Evolutionary conservation across 1,284 basidiomycete genomes (phyloP).

Genomic region (Ustilago nuda): DNA sequence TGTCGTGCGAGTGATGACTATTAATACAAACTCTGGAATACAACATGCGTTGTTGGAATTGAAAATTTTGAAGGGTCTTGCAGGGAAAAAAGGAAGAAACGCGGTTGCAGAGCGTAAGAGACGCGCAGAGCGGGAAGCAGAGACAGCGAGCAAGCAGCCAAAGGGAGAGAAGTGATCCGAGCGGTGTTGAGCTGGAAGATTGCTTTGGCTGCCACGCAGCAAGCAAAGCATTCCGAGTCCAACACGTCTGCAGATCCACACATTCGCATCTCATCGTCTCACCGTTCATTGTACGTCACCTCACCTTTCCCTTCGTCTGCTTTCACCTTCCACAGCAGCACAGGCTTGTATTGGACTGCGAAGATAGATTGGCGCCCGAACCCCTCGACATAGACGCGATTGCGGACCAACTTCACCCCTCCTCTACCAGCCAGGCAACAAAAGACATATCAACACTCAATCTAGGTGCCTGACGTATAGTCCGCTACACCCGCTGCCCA

Average conservation of each 20-base stretch:
- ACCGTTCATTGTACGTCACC: neutral
- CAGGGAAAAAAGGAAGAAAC: neutral
- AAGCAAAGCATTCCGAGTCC: slow-evolving; percentile 11
- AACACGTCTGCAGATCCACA: slow-evolving; percentile 13
- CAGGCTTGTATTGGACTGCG: neutral
- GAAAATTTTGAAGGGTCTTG: neutral
- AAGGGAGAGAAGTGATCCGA: slow-evolving; percentile 36
- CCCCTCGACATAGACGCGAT: neutral
- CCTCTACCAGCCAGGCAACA: neutral
- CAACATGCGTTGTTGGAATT: neutral
- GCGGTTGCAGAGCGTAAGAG: slow-evolving; percentile 5
- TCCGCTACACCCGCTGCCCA: neutral
- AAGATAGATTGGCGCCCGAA: neutral
- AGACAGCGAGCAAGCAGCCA: slow-evolving; percentile 13
- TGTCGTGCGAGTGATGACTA: slow-evolving; percentile 21
- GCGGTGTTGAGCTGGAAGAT: slow-evolving; percentile 37
- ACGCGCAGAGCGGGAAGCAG: slow-evolving; percentile 11
- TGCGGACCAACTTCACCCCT: neutral
- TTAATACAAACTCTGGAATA: neutral
- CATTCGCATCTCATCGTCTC: neutral
- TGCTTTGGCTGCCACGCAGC: slow-evolving; percentile 22
- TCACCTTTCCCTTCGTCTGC: neutral
- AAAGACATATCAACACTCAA: neutral
- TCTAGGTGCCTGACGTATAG: neutral
- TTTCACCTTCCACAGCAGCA: neutral